Base-by-base conservation (phyloP, 805 yeast genomes). In the Cyberlindnera maritima region DNA sequence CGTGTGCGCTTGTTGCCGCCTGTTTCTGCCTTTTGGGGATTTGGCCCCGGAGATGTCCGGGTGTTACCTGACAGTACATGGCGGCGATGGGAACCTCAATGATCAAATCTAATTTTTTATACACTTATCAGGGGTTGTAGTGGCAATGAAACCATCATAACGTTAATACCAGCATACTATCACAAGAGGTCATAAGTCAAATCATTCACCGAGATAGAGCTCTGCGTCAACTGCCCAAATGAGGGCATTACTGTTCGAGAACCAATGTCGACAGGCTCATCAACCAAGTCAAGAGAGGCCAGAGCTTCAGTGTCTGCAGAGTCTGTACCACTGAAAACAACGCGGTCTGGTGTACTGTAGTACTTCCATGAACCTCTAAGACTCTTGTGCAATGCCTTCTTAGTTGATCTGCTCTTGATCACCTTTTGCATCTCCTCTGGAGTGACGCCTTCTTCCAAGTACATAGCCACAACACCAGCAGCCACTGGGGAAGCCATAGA, bases 401-500 rank as follows among this genome's bases (percentile, higher is more conserved):
- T 63, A 2, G 80, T 68, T 0, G 85, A 68, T 47, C 71, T 51
- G 1, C 67, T 67, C n/a, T 73, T 60, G 12, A 85, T 44, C 32
- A 59, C 60, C 0, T 58, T 52, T 50, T 70, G 70, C 19, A 85
- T 60, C 2, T 74, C 71, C 0, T 57, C 61, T 0, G 74, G 65
- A 0, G 62, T 45, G 0, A 76, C 57, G 1, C 87, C 88, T 15
- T 70, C 67, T 36, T 81, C 76, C 46, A 85, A 58, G 28, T 81
- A 58, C 41, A 75, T 69, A 0, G 84, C 84, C n/a, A 70, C 77
- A 35, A 80, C 59, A 0, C 95, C 95, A 2, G 88, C 72, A 13
- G 83, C 81, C 8, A 77, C 70, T 0, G 95, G 95, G 2, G 89
- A 67, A 1, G 92, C 83, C 94, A 86, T 86, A 2, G 94, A 86